Percentiles rank a stretch among this genome's conserved stretches.
Evolutionary conservation across 2,329 filamentous ascomycete genomes (phyloP).

Genomic region (Pyricularia sp.): DNA sequence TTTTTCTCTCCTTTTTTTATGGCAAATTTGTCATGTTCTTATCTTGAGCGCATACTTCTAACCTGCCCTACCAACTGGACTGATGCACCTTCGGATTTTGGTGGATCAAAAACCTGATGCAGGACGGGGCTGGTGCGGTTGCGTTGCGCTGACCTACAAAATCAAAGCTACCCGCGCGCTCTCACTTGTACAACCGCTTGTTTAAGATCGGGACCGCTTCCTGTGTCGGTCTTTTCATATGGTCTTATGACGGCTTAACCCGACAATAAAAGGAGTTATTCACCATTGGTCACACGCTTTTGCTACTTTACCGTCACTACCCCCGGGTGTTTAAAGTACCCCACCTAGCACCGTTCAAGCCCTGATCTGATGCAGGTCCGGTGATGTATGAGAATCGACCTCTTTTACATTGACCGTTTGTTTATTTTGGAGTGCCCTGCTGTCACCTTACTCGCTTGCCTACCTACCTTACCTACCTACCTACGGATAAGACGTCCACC

Average conservation of each 20-base stretch:
- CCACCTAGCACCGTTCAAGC: not conserved
- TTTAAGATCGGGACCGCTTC: not conserved
- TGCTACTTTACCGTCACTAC: not conserved
- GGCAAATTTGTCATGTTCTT: not conserved
- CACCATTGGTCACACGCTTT: not conserved
- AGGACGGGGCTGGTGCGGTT: constrained; percentile 10
- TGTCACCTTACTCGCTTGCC: too few species aligned
- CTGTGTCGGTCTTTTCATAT: not conserved
- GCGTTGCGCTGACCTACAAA: not conserved
- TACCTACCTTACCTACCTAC: not conserved
- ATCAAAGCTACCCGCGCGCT: not conserved
- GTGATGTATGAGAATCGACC: not conserved
- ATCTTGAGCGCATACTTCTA: not conserved
- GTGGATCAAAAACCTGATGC: not conserved
- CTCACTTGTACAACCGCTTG: not conserved
- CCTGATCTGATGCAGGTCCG: not conserved
- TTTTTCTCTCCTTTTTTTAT: not conserved
- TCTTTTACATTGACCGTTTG: too few species aligned
- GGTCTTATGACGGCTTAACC: not conserved
- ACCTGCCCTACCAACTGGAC: not conserved
- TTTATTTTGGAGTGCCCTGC: too few species aligned
- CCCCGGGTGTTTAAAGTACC: not conserved
- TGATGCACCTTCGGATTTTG: not conserved
- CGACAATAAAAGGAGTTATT: too few species aligned
- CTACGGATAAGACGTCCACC: not conserved